phyloP scores from a whole-genome alignment of 257 asterid species.

The Salvia rosmarinus region DNA sequence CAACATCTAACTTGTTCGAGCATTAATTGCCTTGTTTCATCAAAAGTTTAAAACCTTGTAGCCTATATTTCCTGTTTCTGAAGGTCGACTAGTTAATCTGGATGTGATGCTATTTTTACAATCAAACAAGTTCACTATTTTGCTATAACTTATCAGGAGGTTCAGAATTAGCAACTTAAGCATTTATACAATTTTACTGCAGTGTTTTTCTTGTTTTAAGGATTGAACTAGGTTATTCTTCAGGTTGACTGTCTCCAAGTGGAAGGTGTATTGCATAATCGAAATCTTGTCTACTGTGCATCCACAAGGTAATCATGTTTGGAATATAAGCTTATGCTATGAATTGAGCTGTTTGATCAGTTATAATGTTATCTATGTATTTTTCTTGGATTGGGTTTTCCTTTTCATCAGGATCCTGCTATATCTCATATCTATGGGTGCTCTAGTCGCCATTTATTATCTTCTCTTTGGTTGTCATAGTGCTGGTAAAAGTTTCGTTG shows the following conservation, averaged over 20 bases:
- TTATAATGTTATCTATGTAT: not conserved
- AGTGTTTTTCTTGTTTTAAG: slow-evolving; percentile 18
- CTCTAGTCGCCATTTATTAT: slow-evolving; percentile 24
- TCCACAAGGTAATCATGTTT: slow-evolving; percentile 75
- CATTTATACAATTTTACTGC: slow-evolving; percentile 13
- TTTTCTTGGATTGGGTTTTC: slow-evolving; percentile 14
- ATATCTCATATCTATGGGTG: slow-evolving; percentile 10
- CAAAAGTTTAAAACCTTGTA: not conserved
- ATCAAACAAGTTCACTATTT: not conserved
- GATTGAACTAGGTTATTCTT: slow-evolving; percentile 26
- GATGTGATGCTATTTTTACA: not conserved
- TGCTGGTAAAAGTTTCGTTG: slow-evolving; percentile 99
- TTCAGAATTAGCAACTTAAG: slow-evolving; percentile 26
- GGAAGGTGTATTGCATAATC: slow-evolving; percentile 90
- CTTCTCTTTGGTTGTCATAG: slow-evolving; percentile 44
- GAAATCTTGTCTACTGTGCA: slow-evolving; percentile 94
- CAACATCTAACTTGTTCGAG: not conserved
- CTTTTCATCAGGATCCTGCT: not conserved
- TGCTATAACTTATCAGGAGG: slow-evolving; percentile 18
- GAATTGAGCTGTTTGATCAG: not conserved
- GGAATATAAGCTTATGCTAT: slow-evolving; percentile 9
- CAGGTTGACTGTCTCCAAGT: slow-evolving; percentile 98
- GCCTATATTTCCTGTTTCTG: not conserved
- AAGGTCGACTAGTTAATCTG: slow-evolving; percentile 8
- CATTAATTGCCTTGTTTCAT: not conserved